phyloP scores from a whole-genome alignment of 1,284 basidiomycete species.

The Cutaneotrichosporon dermatis region DNA sequence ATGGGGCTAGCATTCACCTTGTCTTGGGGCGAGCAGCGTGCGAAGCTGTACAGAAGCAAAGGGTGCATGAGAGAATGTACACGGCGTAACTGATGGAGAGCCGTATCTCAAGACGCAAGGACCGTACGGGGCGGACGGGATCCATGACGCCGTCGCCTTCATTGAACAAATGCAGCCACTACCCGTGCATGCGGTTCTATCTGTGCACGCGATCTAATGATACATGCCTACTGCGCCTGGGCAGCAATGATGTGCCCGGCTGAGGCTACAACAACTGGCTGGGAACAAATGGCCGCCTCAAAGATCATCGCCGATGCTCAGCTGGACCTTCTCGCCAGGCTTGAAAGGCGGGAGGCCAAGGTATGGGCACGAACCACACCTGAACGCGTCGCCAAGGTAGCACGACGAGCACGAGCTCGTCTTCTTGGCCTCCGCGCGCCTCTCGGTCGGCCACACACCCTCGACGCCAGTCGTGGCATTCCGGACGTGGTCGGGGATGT shows the following conservation, averaged over 20 bases:
- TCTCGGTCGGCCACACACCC: slow-evolving; percentile 52
- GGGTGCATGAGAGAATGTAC: no score
- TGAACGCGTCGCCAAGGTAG: slow-evolving; percentile 95
- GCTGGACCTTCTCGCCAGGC: slow-evolving; percentile 92
- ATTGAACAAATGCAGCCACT: no score
- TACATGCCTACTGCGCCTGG: not conserved
- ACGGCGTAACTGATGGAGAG: no score
- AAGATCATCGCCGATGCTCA: slow-evolving; percentile 75
- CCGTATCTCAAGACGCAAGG: no score
- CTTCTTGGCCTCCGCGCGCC: slow-evolving; percentile 60
- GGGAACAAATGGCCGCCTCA: slow-evolving; percentile 35
- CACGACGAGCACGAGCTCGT: slow-evolving; percentile 97
- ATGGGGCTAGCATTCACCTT: not conserved
- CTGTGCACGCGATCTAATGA: not conserved
- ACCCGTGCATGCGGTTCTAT: no score
- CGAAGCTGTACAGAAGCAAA: no score
- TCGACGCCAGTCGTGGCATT: slow-evolving; percentile 42
- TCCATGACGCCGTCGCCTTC: no score
- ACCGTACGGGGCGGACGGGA: no score
- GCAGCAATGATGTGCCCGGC: not conserved
- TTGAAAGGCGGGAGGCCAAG: slow-evolving; percentile 94
- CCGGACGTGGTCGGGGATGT: slow-evolving; percentile 43
- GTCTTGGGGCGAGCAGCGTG: no score
- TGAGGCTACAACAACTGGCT: not conserved
- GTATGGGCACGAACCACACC: slow-evolving; percentile 93